These are phyloP conservation scores for Byssothecium circinans DNA, from an alignment of 2,329 filamentous ascomycete species.

Conservation along the genomic window DNA sequence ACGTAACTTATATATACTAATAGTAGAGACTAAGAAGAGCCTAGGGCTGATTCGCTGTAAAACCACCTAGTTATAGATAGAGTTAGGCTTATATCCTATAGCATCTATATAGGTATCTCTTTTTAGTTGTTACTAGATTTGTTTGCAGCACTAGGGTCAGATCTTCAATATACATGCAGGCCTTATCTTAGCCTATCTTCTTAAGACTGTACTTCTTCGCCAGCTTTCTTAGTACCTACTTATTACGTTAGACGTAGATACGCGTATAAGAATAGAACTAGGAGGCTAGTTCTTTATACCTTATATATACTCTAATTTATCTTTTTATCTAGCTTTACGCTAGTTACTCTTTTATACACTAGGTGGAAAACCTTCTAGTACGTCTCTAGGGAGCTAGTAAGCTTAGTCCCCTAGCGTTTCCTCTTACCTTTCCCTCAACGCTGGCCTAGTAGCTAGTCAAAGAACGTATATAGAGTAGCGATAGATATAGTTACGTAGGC, in stretches of 20 bases:
- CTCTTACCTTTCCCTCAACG: conserved; percentile 10
- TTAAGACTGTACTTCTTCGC: conserved; percentile 14
- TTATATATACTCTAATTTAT: conserved; percentile 15
- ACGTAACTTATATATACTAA: conserved; percentile 14
- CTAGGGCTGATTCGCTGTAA: conserved; percentile 14
- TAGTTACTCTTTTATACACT: conserved; percentile 19
- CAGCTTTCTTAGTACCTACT: conserved; percentile 12
- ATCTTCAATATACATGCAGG: conserved; percentile 14
- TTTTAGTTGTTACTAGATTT: conserved; percentile 14
- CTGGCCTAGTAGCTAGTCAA: conserved; percentile 17
- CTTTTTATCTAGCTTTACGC: conserved; percentile 13
- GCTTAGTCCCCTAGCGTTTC: conserved; percentile 15
- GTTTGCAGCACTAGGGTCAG: conserved; percentile 12
- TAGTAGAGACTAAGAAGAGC: conserved; percentile 18
- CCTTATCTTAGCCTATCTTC: conserved; percentile 9
- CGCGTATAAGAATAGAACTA: background rate
- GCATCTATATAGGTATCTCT: conserved; percentile 8
- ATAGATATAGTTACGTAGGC: conserved; percentile 12
- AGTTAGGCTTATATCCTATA: conserved; percentile 14
- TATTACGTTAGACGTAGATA: conserved; percentile 6
- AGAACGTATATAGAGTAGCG: conserved; percentile 17
- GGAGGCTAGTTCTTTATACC: conserved; percentile 4
- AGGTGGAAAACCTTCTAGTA: conserved; percentile 21
- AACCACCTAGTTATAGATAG: conserved; percentile 13
- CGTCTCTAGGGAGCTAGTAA: conserved; percentile 13